Base-by-base conservation (phyloP, 2,329 filamentous ascomycete species). In the Fusarium foetens region DNA sequence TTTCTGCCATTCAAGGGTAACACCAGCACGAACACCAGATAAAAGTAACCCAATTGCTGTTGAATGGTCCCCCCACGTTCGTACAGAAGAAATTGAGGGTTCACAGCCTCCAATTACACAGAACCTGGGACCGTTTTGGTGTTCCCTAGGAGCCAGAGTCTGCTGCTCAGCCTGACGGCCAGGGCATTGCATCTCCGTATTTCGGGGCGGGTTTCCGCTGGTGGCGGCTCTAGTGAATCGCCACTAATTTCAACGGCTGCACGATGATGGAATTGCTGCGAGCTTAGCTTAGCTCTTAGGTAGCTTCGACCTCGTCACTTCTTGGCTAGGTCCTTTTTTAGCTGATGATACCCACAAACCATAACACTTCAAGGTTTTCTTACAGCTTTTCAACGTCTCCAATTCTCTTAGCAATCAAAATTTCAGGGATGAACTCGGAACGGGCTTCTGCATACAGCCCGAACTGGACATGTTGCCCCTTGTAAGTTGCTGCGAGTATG, bases 231-330 rank as follows among this genome's bases (percentile, higher is more conserved):
- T 71, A 73, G 55, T 49, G 17, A 51, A 68, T 64, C 63, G 70
- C 70, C 70, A 73, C 70, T 73, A 73, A 73, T 73, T 71, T 73
- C 66, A 73, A 73, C 70, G 70, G 70, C 70, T 72, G 70, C 70
- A 72, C 58, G 17, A 72, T 73, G 70, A 72, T 72, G 70, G 70
- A 73, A 67, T 71, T 60, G 23, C 33, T 55, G 46, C 42, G n/a
- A 53, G 42, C 42, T 49, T 66, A 60, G 59, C 33, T 52, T 53
- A 39, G 49, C 33, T 39, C 49, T 38, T 8, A 53, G 23, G 33
- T 29, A 29, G 23, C 59, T 64, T 54, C 36, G 25, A 58, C 21
- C 43, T 51, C n/a, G 36, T 39, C 33, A 41, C 25, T n/a, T 61
- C 48, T 54, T 31, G 31, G 49, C 49, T 12, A 33, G 12, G 38